phyloP scores from a whole-genome alignment of 805 yeast species.

The Metschnikowia cerradonensis region DNA sequence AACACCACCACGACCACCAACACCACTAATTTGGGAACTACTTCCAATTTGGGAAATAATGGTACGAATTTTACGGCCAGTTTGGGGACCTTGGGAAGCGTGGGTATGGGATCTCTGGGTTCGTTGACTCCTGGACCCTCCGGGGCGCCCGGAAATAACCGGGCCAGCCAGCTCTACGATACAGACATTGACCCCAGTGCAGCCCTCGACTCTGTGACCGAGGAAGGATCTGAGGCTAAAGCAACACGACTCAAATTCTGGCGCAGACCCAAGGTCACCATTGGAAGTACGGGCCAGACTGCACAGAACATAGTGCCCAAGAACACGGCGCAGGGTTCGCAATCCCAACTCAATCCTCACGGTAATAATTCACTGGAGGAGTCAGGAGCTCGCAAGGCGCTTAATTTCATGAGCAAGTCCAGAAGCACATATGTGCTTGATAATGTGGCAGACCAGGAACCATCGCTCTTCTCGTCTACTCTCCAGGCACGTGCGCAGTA shows the following conservation, averaged over 20 bases:
- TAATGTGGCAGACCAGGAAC: constrained; percentile 24
- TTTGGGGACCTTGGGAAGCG: too few relatives aligned
- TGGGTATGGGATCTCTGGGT: too few relatives aligned
- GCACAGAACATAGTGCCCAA: not conserved
- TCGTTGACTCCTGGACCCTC: too few relatives aligned
- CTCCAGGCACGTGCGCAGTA: constrained; percentile 57
- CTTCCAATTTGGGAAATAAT: too few relatives aligned
- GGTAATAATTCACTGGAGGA: constrained; percentile 1
- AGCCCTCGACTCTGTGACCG: constrained; percentile 9
- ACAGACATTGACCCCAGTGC: constrained; percentile 8
- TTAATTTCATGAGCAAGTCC: constrained; percentile 33
- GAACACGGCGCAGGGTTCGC: not conserved
- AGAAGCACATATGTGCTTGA: constrained; percentile 46
- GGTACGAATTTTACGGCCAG: too few relatives aligned
- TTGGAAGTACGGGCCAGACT: not conserved
- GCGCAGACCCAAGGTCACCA: constrained; percentile 40
- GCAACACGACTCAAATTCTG: constrained; percentile 43
- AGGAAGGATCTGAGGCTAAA: constrained; percentile 28
- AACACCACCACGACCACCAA: too few relatives aligned
- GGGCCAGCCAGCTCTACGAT: constrained; percentile 8
- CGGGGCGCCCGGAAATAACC: not conserved
- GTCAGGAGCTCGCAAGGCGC: constrained; percentile 12
- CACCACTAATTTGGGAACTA: too few relatives aligned
- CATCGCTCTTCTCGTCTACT: constrained; percentile 45
- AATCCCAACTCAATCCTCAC: not conserved